A percentile compares a stretch with the other conserved stretches of the same genome.
Conservation (phyloP, 495 filamentous ascomycete genomes). For the Xylaria scruposa region DNA sequence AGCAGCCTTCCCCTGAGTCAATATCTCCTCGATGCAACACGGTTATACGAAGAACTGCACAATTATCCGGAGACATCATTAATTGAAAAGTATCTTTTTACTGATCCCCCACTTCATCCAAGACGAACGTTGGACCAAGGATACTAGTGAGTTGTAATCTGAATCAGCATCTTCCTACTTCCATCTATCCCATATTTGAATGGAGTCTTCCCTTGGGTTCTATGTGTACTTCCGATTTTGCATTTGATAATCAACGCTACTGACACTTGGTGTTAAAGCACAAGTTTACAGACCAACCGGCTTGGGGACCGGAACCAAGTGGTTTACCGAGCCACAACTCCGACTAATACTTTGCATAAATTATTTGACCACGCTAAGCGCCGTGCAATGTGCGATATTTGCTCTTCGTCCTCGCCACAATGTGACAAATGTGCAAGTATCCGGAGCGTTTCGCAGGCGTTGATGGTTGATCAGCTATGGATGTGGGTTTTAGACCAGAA, state of each 20-base stretch:
- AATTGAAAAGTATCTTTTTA: conserved; percentile 62
- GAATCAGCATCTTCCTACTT: neutral
- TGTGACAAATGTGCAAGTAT: conserved; percentile 31
- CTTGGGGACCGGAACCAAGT: conserved; percentile 69
- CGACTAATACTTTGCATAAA: conserved; percentile 33
- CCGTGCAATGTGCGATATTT: neutral
- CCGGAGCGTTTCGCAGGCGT: conserved; percentile 60
- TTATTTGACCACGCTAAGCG: conserved; percentile 11
- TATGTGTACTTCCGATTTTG: neutral
- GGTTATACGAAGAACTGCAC: conserved; percentile 37
- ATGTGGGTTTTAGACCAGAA: conserved; percentile 68
- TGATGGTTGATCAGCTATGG: conserved; percentile 76
- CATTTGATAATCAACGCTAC: neutral
- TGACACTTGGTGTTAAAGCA: conserved; percentile 28
- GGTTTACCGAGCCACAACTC: conserved; percentile 57
- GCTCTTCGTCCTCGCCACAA: neutral
- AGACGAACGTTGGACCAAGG: conserved; percentile 71
- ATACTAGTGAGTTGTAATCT: conserved; percentile 49
- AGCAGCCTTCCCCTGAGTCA: conserved; percentile 22
- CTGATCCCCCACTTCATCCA: conserved; percentile 64
- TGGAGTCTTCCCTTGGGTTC: neutral
- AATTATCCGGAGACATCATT: conserved; percentile 61
- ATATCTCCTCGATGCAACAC: conserved; percentile 32
- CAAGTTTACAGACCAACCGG: conserved; percentile 64
- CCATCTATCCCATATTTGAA: neutral